These are phyloP conservation scores for Mycena polygramma DNA, from an alignment of 768 basidiomycete genomes.

Conservation along the genomic window DNA sequence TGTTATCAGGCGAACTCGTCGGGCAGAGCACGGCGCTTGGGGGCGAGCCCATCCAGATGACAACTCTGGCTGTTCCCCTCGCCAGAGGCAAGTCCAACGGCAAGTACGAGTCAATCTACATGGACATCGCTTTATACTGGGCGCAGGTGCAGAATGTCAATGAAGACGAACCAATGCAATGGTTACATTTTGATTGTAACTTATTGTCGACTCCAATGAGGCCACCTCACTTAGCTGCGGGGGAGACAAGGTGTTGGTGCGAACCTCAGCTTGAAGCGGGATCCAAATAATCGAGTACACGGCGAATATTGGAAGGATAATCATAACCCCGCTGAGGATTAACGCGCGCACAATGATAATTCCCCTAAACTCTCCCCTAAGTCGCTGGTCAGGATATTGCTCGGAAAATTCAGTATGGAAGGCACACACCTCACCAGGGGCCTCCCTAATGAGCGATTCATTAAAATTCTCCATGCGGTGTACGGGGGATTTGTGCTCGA, in stretches of 20 bases:
- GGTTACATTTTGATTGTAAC: background rate
- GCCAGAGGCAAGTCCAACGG: too few relatives aligned
- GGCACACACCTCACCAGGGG: background rate
- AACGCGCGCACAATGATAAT: background rate
- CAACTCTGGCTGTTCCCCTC: too few relatives aligned
- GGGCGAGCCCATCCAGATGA: too few relatives aligned
- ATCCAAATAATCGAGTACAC: background rate
- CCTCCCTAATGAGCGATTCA: constrained; percentile 1
- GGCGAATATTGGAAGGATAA: background rate
- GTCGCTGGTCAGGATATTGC: background rate
- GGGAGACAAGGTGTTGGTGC: background rate
- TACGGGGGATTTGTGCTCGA: constrained; percentile 1
- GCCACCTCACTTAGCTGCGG: too few relatives aligned
- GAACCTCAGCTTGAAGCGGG: background rate
- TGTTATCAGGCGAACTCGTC: too few relatives aligned
- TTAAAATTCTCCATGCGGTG: background rate
- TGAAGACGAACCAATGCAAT: background rate
- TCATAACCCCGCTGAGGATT: background rate
- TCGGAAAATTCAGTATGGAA: background rate
- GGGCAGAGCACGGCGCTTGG: too few relatives aligned
- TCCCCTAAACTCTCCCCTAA: background rate
- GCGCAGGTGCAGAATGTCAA: too few relatives aligned
- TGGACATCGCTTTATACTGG: background rate
- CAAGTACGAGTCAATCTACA: too few relatives aligned
- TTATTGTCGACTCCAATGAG: background rate